phyloP scores from a whole-genome alignment of 2,329 filamentous ascomycete genomes.

The Aureobasidium sp. region DNA sequence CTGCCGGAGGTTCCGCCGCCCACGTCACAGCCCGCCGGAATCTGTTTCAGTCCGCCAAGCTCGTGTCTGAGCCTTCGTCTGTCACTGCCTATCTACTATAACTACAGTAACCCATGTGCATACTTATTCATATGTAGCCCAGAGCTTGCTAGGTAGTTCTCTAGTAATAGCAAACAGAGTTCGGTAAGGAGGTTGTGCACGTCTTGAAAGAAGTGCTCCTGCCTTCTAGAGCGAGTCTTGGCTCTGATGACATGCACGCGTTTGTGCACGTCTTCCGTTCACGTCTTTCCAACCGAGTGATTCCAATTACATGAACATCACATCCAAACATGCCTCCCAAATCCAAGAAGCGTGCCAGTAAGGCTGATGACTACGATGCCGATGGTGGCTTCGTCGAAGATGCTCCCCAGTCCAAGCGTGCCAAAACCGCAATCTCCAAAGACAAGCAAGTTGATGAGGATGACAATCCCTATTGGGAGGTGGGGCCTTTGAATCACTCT shows the following conservation, averaged over 20 bases:
- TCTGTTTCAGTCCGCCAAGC: not conserved
- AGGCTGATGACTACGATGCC: conserved; percentile 22
- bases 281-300: not conserved
- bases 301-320: not conserved
- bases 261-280: not conserved
- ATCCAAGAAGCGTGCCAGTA: conserved; percentile 12
- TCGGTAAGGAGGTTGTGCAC: too few relatives aligned
- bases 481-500: conserved; percentile 15
- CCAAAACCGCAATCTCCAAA: conserved; percentile 13
- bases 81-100: not conserved
- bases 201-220: too few relatives aligned
- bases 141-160: not conserved
- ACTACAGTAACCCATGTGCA: not conserved
- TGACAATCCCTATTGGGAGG: conserved; percentile 34
- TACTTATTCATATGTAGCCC: not conserved
- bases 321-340: conserved; percentile 3
- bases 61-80: not conserved
- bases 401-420: conserved; percentile 22
- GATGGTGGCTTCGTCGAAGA: conserved; percentile 27
- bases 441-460: conserved; percentile 31
- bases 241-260: not conserved
- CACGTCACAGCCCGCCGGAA: not conserved
- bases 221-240: not conserved
- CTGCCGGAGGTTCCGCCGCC: not conserved
- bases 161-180: too few relatives aligned